Base-by-base conservation (phyloP, 2,329 filamentous ascomycete species). In the Diaporthe ilicicola region DNA sequence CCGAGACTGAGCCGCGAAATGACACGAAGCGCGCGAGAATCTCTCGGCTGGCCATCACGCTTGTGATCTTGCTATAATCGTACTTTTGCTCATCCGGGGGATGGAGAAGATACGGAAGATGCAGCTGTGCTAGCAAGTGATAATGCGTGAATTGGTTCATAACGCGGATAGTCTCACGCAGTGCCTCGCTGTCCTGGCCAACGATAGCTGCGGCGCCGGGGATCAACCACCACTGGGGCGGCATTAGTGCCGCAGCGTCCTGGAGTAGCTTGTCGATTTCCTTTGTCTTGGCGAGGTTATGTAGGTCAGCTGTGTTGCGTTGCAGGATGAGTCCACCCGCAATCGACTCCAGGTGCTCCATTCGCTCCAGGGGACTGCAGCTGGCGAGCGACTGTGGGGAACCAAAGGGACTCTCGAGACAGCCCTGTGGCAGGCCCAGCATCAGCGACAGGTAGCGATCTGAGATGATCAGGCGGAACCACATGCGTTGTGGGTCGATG, bases 381-480 rank as follows among this genome's bases (percentile, higher is more conserved):
- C 48, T 69, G 44, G 77, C 77, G 17, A 83, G 71, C 9, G 74
- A 73, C n/a, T 76, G 64, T 0, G 77, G 73, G 13, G 70, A 74
- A 4, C 75, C 76, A 39, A 81, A 81, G 19, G 44, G 61, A 24
- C 71, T 74, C 32, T 81, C 79, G 9, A 73, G 64, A 3, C 77
- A 74, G n/a, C 79, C 81, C 51, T 83, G 83, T 1, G 83, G 82
- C 3, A 87, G 77, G 10, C 85, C 85, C 0, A 88, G 76, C 76
- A 86, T 80, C 27, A 87, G 74, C 4, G 80, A 86, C 3, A 88
- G 78, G 56, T 85, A 84, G 1, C 85, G 82, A 66, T 88, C 86
- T 2, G 80, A 76, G 12, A 77, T 77, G 1, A 86, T 74, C 0
- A 88, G 76, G 8, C 83, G 83, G 66, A 81, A 84, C 86, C 85